Evolutionary conservation across 2,329 filamentous ascomycete genomes (phyloP).

Genomic region (Microsporum canis): DNA sequence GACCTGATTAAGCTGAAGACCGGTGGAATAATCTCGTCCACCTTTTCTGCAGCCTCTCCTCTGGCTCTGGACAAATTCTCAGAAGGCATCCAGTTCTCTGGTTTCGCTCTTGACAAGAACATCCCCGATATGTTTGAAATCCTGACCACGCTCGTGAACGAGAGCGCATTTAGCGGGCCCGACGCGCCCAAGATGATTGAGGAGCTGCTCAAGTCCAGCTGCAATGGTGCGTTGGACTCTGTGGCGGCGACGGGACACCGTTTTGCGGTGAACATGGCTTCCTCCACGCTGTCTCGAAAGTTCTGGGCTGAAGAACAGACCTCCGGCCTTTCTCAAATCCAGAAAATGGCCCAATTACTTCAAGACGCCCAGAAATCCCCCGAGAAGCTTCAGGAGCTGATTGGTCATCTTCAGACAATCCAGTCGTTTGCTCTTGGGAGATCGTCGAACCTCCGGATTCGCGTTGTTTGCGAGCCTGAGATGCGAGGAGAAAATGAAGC

Average conservation of each 20-base stretch:
- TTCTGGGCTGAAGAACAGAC: slow-evolving; percentile 71
- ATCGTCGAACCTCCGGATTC: slow-evolving; percentile 58
- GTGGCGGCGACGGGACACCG: slow-evolving; percentile 84
- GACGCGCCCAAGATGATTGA: slow-evolving; percentile 72
- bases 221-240: slow-evolving; percentile 81
- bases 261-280: slow-evolving; percentile 73
- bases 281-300: slow-evolving; percentile 62
- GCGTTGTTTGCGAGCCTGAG: slow-evolving; percentile 74
- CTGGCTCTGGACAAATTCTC: slow-evolving; percentile 56
- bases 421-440: slow-evolving; percentile 65
- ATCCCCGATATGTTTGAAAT: slow-evolving; percentile 85
- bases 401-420: slow-evolving; percentile 73
- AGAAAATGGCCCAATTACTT: slow-evolving; percentile 64
- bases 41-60: slow-evolving; percentile 71
- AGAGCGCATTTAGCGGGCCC: slow-evolving; percentile 80
- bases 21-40: slow-evolving; percentile 73
- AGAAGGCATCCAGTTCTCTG: slow-evolving; percentile 74
- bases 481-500: slow-evolving; percentile 58
- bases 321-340: slow-evolving; percentile 80
- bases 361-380: slow-evolving; percentile 56
- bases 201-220: slow-evolving; percentile 73
- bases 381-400: slow-evolving; percentile 61
- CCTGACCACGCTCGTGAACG: slow-evolving; percentile 64
- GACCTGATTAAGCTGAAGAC: slow-evolving; percentile 95
- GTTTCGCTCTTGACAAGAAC: slow-evolving; percentile 81